These are phyloP conservation scores for Berberis thunbergii DNA, from an alignment of 164 flowering plant genomes.

Conservation along the genomic window DNA sequence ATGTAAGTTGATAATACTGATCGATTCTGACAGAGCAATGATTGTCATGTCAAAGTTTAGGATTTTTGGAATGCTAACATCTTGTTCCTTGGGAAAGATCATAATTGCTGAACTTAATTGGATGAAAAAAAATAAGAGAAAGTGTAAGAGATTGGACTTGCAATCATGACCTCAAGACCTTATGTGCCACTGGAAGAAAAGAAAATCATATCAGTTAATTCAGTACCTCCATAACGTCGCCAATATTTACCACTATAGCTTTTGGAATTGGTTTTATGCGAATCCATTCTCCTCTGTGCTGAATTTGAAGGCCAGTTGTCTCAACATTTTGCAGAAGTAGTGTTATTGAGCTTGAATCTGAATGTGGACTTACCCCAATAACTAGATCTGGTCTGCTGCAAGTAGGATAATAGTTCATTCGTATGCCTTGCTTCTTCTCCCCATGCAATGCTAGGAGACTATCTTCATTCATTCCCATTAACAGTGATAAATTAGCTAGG, in stretches of 20 bases:
- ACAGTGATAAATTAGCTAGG: neutral
- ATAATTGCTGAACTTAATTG: too few relatives aligned
- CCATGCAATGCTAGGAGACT: neutral
- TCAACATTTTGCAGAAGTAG: neutral
- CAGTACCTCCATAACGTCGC: neutral
- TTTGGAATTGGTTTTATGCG: neutral
- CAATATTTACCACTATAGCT: neutral
- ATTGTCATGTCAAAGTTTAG: too few relatives aligned
- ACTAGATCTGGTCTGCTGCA: constrained; percentile 1
- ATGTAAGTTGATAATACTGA: too few relatives aligned
- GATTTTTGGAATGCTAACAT: too few relatives aligned
- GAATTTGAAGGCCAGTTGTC: neutral
- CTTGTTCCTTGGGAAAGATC: too few relatives aligned
- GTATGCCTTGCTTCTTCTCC: neutral
- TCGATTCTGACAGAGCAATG: too few relatives aligned
- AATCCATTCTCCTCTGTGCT: neutral
- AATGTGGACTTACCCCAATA: constrained; percentile 1
- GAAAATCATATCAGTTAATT: neutral
- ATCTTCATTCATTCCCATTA: neutral
- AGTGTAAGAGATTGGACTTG: too few relatives aligned
- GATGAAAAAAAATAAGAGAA: too few relatives aligned
- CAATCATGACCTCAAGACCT: neutral
- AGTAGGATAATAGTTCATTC: constrained; percentile 1
- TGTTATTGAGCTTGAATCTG: constrained; percentile 1
- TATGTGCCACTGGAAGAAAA: constrained; percentile 3